Percentiles rank a stretch among this genome's conserved stretches.
These are phyloP conservation scores for Umbilicus rupestris DNA, from an alignment of 164 flowering plant genomes.

Conservation along the genomic window DNA sequence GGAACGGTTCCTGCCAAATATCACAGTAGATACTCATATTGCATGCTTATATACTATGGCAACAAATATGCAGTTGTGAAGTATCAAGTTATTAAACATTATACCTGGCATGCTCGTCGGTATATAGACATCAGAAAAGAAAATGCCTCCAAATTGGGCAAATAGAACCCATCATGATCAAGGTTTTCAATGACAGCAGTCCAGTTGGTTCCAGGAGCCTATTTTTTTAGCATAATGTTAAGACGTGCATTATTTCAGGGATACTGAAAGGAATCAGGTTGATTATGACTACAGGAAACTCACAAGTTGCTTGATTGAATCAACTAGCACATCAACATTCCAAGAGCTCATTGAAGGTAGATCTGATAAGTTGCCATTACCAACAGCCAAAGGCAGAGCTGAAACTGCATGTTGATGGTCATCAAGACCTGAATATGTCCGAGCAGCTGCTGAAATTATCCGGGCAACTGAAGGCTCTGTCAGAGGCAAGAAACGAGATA, in stretches of 20 bases:
- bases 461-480: slow-evolving; percentile 58
- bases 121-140: slow-evolving; percentile 65
- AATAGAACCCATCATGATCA: slow-evolving; percentile 84
- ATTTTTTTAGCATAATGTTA: slow-evolving; percentile 13
- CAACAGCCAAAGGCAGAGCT: slow-evolving; percentile 58
- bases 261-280: not conserved
- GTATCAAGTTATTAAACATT: not conserved
- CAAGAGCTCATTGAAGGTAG: slow-evolving; percentile 49
- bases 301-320: slow-evolving; percentile 79
- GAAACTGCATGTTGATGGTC: slow-evolving; percentile 47
- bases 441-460: slow-evolving; percentile 53
- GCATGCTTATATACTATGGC: not conserved
- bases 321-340: slow-evolving; percentile 67
- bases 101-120: slow-evolving; percentile 28
- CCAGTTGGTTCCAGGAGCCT: slow-evolving; percentile 89
- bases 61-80: not conserved
- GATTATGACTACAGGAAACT: slow-evolving; percentile 17
- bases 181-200: slow-evolving; percentile 59
- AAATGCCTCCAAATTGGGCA: slow-evolving; percentile 70
- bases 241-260: not conserved
- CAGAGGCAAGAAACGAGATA: slow-evolving; percentile 65
- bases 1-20: slow-evolving; percentile 55
- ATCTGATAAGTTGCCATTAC: slow-evolving; percentile 40
- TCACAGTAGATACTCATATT: not conserved
- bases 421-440: slow-evolving; percentile 59